Evolutionary conservation across 2,329 filamentous ascomycete genomes (phyloP).

Genomic region (Sarocladium oryzae): DNA sequence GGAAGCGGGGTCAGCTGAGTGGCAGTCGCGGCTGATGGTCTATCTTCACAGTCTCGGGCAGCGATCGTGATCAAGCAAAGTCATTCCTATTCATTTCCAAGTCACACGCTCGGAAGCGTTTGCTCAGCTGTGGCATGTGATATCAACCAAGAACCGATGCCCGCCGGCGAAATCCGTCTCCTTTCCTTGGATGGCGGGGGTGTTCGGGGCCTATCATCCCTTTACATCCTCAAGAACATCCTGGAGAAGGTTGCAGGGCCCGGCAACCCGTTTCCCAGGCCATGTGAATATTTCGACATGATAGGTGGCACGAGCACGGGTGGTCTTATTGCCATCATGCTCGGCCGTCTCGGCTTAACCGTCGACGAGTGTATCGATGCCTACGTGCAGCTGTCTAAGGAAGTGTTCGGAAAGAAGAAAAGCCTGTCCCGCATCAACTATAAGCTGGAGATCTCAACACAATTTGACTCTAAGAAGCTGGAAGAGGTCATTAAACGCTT

Average conservation of each 20-base stretch:
- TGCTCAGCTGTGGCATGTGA: too few species aligned
- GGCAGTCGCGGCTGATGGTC: too few species aligned
- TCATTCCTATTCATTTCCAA: too few species aligned
- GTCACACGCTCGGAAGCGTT: too few species aligned
- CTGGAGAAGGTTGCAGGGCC: constrained; percentile 1
- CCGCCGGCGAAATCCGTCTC: background rate
- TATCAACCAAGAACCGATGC: too few species aligned
- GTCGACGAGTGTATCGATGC: constrained; percentile 11
- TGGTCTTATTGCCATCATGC: constrained; percentile 7
- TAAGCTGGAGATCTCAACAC: constrained; percentile 2
- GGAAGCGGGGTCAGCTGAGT: too few species aligned
- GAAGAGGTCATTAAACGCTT: constrained; percentile 3
- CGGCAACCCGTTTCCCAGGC: background rate
- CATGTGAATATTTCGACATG: constrained; percentile 9
- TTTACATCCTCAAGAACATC: constrained; percentile 4
- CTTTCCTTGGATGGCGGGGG: constrained; percentile 9
- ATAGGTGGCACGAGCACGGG: constrained; percentile 9
- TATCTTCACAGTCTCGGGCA: too few species aligned
- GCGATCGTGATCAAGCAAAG: too few species aligned
- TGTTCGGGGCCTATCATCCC: constrained; percentile 6
- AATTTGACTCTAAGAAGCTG: constrained; percentile 7
- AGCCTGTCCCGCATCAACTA: background rate
- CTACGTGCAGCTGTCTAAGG: constrained; percentile 1
- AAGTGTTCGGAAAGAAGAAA: constrained; percentile 6
- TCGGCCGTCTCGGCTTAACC: constrained; percentile 5